Conservation (phyloP, 2,329 filamentous ascomycete species). For the Penicillium nordicum region DNA sequence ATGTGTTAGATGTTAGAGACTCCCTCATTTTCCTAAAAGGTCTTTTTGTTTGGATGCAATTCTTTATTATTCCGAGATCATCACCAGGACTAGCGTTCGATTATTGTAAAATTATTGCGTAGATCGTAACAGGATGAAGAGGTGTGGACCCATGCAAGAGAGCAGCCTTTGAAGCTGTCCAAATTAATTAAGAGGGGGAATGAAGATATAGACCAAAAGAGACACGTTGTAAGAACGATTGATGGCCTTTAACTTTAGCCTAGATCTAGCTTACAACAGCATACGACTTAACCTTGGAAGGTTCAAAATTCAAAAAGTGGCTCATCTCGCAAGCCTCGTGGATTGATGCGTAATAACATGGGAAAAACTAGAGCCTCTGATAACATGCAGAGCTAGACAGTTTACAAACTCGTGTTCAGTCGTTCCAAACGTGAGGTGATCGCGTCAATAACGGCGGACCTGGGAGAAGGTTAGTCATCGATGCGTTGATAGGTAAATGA, state of each 20-base stretch:
- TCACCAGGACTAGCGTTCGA: not conserved
- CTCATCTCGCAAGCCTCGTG: not conserved
- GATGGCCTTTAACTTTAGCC: not conserved
- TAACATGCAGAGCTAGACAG: not conserved
- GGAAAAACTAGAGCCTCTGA: not conserved
- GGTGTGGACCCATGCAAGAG: no score
- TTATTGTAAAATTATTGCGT: not conserved
- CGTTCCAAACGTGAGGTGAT: conserved; percentile 43
- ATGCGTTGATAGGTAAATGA: not conserved
- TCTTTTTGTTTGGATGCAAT: not conserved
- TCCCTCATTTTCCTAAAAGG: not conserved
- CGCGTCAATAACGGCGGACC: conserved; percentile 44
- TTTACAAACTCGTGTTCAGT: conserved; percentile 36
- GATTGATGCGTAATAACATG: not conserved
- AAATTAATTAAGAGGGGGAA: not conserved
- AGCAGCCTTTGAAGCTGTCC: not conserved
- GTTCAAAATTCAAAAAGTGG: not conserved
- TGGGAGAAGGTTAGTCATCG: conserved; percentile 18
- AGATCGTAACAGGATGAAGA: not conserved
- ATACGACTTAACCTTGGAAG: no score
- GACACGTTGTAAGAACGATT: not conserved
- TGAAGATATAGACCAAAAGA: not conserved
- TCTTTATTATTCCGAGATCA: not conserved
- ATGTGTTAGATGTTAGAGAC: not conserved
- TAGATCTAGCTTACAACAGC: not conserved